Evolutionary conservation across 257 asterid genomes (phyloP), one percentile per base, ranked within the genome.

Genomic region (Henckelia pumila): DNA sequence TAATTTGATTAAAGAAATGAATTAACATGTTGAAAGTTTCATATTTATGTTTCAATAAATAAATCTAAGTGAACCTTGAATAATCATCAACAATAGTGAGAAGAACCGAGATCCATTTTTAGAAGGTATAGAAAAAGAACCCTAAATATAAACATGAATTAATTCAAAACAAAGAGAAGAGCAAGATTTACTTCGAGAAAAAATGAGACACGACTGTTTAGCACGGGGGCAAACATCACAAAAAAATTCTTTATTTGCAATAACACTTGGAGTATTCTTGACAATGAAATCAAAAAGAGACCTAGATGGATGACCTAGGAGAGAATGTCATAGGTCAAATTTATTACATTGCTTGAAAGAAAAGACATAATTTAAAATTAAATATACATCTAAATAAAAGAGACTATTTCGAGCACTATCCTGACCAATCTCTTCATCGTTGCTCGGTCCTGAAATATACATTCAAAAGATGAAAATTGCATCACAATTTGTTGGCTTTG

Each of bases 391-490:
- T n/a, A n/a, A n/a, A n/a, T n/a, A n/a, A n/a, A n/a, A n/a, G n/a
- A n/a, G n/a, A n/a, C n/a, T n/a, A n/a, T n/a, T n/a, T n/a, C 61
- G 61, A 57, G 61, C 61, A 20, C 61, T 57, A 57, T 32, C 61
- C 16, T 9, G 30, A 57, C 61, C 61, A 57, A 57, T 57, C 61
- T 7, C 61, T 21, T 57, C 61, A 0, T 57, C 32, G 17, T 57
- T 23, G 30, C 30, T 57, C 17, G 17, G 61, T 57, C 61, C 17
- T 23, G 61, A 57, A 57, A 57, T 21, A 57, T 16, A 9, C 61
- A 57, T 57, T 57, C 16, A 24, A 32, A 57, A 57, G 61, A 57
- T 23, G 30, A 57, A 57, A 14, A 53, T 19, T n/a, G 4, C 59
- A 20, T 20, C 59, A 20, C 26, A 55, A 55, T 55, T 55, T 17